Conservation (phyloP, 176 grass and related monocot species). For the bread wheat (Triticum aestivum) region DNA sequence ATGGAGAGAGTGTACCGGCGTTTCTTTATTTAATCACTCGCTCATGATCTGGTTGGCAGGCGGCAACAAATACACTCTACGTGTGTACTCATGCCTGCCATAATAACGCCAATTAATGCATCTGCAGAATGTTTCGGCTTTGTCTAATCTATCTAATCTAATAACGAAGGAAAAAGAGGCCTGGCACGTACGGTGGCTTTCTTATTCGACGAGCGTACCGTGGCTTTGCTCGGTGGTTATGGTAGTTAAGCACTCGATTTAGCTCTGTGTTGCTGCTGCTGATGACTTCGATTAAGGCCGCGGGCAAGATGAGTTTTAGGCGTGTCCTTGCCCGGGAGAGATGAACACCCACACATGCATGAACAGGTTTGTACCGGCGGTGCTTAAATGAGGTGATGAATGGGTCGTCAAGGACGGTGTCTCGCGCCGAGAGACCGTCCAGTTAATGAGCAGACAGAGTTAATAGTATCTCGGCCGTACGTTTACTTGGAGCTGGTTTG, state of each 20-base stretch:
- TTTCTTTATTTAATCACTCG: background rate
- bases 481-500: background rate
- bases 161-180: background rate
- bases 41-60: slow-evolving; percentile 9
- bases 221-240: slow-evolving; percentile 8
- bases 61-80: background rate
- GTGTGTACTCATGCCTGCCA: background rate
- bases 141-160: slow-evolving; percentile 14
- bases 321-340: background rate
- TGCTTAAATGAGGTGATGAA: background rate
- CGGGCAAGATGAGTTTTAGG: background rate
- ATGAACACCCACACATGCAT: background rate
- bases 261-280: background rate
- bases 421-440: slow-evolving; percentile 4
- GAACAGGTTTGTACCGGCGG: background rate
- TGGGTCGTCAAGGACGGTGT: slow-evolving; percentile 32
- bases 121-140: slow-evolving; percentile 26
- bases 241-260: background rate
- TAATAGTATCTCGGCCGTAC: background rate
- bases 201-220: background rate
- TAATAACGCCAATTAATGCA: slow-evolving; percentile 3
- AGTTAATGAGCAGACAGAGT: slow-evolving; percentile 20
- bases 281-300: slow-evolving; percentile 4
- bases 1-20: background rate
- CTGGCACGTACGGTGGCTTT: background rate